phyloP scores from a whole-genome alignment of 257 asterid species.

The Plantago ovata region DNA sequence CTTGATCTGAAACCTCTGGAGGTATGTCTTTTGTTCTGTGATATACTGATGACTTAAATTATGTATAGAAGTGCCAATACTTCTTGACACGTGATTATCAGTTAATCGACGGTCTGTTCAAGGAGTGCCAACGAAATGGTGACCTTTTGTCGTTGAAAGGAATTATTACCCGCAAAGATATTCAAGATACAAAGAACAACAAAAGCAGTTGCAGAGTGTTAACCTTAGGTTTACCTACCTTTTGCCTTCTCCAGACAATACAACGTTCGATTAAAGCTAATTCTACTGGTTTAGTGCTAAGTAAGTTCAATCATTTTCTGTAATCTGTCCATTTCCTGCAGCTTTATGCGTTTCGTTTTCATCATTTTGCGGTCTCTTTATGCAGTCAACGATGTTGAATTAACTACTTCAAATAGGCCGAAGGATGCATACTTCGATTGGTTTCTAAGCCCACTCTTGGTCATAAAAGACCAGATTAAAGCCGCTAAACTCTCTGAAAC shows the following conservation, averaged over 20 bases:
- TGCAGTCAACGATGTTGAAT: constrained; percentile 60
- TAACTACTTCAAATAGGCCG: constrained; percentile 76
- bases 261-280: constrained; percentile 66
- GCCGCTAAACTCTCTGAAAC: constrained; percentile 68
- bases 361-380: background rate
- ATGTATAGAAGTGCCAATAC: constrained; percentile 14
- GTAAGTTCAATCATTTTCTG: constrained; percentile 35
- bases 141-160: constrained; percentile 68
- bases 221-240: constrained; percentile 82
- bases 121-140: constrained; percentile 58
- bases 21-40: constrained; percentile 36
- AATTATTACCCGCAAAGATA: constrained; percentile 55
- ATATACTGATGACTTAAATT: background rate
- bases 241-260: constrained; percentile 68
- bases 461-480: constrained; percentile 83
- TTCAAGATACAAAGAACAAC: constrained; percentile 67
- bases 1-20: constrained; percentile 79
- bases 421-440: constrained; percentile 76
- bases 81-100: constrained; percentile 20
- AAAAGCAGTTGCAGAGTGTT: constrained; percentile 47
- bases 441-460: constrained; percentile 83
- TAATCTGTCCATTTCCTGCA: background rate
- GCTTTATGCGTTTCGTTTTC: too few relatives aligned
- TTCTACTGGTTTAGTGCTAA: constrained; percentile 54
- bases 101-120: constrained; percentile 63